These are phyloP conservation scores for Neofusicoccum kwambonambiense DNA, from an alignment of 2,329 filamentous ascomycete genomes.

Conservation along the genomic window DNA sequence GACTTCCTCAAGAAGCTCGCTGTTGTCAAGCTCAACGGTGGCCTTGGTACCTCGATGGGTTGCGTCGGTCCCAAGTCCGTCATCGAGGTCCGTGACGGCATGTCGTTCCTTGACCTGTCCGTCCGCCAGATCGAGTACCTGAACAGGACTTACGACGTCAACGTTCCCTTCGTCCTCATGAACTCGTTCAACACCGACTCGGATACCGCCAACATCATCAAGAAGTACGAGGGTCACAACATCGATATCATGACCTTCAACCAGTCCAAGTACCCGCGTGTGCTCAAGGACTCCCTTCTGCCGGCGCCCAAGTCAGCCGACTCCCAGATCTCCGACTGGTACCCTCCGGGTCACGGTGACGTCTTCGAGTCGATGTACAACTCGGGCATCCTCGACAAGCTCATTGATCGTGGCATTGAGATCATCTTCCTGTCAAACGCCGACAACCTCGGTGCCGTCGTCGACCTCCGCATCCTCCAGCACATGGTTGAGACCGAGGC, in stretches of 20 bases:
- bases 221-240: conserved; percentile 99
- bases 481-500: conserved; percentile 98
- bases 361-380: conserved; percentile 99
- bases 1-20: conserved; percentile 96
- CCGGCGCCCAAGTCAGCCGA: conserved; percentile 88
- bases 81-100: conserved; percentile 98
- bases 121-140: conserved; percentile 99
- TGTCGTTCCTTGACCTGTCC: conserved; percentile 99
- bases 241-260: conserved; percentile 99
- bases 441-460: conserved; percentile 96
- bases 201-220: conserved; percentile 98
- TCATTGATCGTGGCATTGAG: conserved; percentile 91
- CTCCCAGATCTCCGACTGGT: conserved; percentile 93
- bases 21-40: conserved; percentile 98
- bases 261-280: conserved; percentile 96
- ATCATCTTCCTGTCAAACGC: conserved; percentile 99
- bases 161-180: conserved; percentile 98
- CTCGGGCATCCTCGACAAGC: conserved; percentile 95
- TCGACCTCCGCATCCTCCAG: conserved; percentile 96
- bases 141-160: conserved; percentile 96
- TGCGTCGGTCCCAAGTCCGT: conserved; percentile 99
- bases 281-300: conserved; percentile 96
- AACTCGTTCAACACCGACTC: conserved; percentile 99
- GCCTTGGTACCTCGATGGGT: conserved; percentile 98
- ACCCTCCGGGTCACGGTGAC: conserved; percentile 98